Conservation (phyloP, 352 stramenopile species). For the Globisporangium cederbergense region DNA sequence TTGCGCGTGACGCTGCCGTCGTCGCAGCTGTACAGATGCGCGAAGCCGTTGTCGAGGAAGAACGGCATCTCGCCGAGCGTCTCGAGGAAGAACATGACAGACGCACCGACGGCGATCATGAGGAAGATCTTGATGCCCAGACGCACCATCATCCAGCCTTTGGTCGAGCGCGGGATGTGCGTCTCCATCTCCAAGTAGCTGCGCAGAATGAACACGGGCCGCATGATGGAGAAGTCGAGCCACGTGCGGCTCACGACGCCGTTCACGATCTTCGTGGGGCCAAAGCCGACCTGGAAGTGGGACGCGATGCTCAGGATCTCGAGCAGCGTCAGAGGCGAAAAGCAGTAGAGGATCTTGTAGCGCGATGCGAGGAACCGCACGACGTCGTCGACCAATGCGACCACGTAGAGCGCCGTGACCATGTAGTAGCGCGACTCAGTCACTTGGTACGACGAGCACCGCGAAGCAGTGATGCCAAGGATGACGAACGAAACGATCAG, state of each 20-base stretch:
- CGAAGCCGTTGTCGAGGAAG: slow-evolving; percentile 75
- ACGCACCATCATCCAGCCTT: slow-evolving; percentile 80
- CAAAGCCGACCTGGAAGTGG: slow-evolving; percentile 75
- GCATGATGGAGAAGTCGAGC: slow-evolving; percentile 86
- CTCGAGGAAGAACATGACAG: slow-evolving; percentile 86
- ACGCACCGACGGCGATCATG: slow-evolving; percentile 78
- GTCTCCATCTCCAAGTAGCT: slow-evolving; percentile 86
- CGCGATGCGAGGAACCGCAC: slow-evolving; percentile 78
- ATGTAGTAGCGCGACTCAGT: slow-evolving; percentile 60
- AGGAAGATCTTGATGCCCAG: slow-evolving; percentile 78
- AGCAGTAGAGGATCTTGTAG: slow-evolving; percentile 80
- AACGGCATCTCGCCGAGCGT: slow-evolving; percentile 82
- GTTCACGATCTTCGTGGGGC: slow-evolving; percentile 51
- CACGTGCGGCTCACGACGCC: slow-evolving; percentile 65
- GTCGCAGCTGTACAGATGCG: slow-evolving; percentile 74
- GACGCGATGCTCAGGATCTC: slow-evolving; percentile 71
- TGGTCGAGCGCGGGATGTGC: slow-evolving; percentile 61
- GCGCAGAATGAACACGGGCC: slow-evolving; percentile 71
- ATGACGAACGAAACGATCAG: slow-evolving; percentile 72
- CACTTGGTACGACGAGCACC: slow-evolving; percentile 76
- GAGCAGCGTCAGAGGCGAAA: slow-evolving; percentile 70
- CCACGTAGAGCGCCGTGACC: slow-evolving; percentile 54
- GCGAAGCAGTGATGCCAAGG: slow-evolving; percentile 58
- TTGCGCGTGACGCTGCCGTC: slow-evolving; percentile 54
- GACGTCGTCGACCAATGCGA: slow-evolving; percentile 59